phyloP scores from a whole-genome alignment of 352 stramenopile species.

The Globisporangium emineosum region DNA sequence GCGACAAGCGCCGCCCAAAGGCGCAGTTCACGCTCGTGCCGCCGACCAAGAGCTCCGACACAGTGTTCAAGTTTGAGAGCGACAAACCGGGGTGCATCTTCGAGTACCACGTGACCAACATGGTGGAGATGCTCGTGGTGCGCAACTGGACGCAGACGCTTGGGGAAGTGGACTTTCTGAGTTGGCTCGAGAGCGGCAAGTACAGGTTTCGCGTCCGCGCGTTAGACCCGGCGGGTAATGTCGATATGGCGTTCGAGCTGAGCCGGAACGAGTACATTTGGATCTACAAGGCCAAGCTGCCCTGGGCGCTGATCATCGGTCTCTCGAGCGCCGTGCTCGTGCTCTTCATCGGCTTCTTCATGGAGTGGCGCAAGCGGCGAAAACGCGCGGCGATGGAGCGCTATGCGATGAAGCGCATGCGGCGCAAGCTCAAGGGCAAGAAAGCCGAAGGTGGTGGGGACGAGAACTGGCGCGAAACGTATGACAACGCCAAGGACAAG shows the following conservation, averaged over 20 bases:
- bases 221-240: constrained; percentile 91
- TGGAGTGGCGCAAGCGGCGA: constrained; percentile 90
- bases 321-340: constrained; percentile 72
- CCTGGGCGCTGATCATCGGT: constrained; percentile 87
- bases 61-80: constrained; percentile 85
- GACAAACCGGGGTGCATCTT: constrained; percentile 89
- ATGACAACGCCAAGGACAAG: constrained; percentile 58
- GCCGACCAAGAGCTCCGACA: constrained; percentile 55
- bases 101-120: constrained; percentile 91
- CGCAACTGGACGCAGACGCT: constrained; percentile 69
- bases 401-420: constrained; percentile 95
- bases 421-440: constrained; percentile 90
- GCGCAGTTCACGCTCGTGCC: constrained; percentile 53
- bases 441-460: constrained; percentile 45
- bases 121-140: constrained; percentile 81
- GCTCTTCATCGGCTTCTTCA: constrained; percentile 74
- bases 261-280: constrained; percentile 91
- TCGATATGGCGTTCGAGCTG: constrained; percentile 80
- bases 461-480: constrained; percentile 76
- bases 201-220: constrained; percentile 90
- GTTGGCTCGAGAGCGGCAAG: constrained; percentile 76
- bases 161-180: constrained; percentile 34
- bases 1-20: constrained; percentile 43
- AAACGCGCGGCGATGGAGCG: constrained; percentile 90
- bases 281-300: constrained; percentile 89